These are phyloP conservation scores for Stereocaulon alpinum DNA, from an alignment of 495 filamentous ascomycete genomes.

Conservation along the genomic window DNA sequence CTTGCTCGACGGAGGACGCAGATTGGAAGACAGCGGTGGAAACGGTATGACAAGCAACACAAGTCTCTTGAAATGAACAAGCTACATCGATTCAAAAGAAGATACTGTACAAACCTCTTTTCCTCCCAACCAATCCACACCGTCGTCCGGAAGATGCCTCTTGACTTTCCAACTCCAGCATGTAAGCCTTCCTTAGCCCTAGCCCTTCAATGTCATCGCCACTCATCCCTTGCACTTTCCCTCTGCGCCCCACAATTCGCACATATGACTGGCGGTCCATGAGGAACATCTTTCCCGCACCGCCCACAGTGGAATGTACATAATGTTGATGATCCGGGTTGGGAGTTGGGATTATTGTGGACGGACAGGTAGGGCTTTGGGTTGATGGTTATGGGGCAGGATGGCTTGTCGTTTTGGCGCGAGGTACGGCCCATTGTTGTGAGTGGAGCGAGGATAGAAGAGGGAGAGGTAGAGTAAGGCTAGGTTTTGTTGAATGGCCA, in stretches of 20 bases:
- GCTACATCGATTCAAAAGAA: no score
- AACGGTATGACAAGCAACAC: no score
- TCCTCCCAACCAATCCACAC: no score
- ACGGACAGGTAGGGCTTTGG: conserved; percentile 14
- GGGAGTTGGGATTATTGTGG: neutral
- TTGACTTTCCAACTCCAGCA: no score
- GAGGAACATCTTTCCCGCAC: conserved; percentile 5
- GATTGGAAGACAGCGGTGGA: no score
- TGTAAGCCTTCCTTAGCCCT: no score
- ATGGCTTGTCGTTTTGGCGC: neutral
- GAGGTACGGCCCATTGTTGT: conserved; percentile 7
- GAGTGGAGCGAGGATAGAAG: neutral
- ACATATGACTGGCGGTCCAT: conserved; percentile 9
- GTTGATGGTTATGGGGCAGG: neutral
- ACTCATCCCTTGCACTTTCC: neutral
- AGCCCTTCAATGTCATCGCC: neutral
- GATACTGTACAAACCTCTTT: no score
- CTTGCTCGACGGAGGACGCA: no score
- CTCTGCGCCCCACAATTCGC: neutral
- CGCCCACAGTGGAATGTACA: conserved; percentile 7
- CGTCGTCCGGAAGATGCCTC: no score
- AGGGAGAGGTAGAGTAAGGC: neutral
- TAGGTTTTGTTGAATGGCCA: no score
- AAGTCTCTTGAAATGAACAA: no score
- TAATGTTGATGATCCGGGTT: neutral